phyloP scores from a whole-genome alignment of 257 asterid genomes.

The Paulownia fortunei region DNA sequence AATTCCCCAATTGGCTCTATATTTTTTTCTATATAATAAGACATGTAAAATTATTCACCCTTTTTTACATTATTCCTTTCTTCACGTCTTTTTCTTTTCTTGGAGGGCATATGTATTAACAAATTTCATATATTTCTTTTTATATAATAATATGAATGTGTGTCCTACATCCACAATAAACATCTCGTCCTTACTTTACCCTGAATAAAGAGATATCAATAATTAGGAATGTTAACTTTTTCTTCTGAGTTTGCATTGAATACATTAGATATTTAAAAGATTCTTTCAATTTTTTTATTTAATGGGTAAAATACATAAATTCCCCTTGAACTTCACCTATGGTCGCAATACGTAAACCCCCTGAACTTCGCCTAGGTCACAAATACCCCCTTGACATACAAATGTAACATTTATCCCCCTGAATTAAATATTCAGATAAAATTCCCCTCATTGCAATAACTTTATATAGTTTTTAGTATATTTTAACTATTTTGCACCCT shows the following conservation, averaged over 20 bases:
- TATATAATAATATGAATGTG: not conserved
- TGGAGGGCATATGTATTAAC: not conserved
- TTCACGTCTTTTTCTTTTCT: not conserved
- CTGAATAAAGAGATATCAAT: not conserved
- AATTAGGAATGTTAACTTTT: not conserved
- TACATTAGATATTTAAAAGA: not conserved
- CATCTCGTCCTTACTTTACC: not conserved
- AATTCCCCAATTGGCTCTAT: too few species aligned
- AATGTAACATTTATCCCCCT: too few species aligned
- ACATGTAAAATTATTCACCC: not conserved
- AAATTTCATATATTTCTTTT: not conserved
- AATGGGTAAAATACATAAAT: too few species aligned
- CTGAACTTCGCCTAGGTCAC: too few species aligned
- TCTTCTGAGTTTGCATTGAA: not conserved
- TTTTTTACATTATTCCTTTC: not conserved
- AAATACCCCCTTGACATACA: too few species aligned
- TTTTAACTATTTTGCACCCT: too few species aligned
- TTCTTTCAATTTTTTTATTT: not conserved
- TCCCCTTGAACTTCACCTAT: too few species aligned
- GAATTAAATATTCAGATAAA: too few species aligned
- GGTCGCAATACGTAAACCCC: too few species aligned
- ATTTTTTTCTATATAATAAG: not conserved
- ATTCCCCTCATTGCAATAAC: too few species aligned
- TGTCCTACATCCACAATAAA: not conserved
- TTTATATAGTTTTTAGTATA: too few species aligned